phyloP scores from a whole-genome alignment of 768 basidiomycete species.

The Terana coerulea region DNA sequence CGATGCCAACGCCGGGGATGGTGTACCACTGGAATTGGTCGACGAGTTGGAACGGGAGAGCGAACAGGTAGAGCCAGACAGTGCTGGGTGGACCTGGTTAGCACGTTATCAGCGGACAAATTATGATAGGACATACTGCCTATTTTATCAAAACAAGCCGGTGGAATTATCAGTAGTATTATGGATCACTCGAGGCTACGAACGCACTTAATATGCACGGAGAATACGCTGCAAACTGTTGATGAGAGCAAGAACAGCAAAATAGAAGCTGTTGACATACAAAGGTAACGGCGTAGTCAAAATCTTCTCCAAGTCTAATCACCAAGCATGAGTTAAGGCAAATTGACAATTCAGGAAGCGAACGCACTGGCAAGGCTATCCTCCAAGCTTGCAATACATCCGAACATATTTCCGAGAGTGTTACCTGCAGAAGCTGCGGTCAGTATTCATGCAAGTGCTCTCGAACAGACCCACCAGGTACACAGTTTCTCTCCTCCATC shows the following conservation, averaged over 20 bases:
- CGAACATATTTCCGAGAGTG: conserved; percentile 48
- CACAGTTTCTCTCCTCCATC: conserved; percentile 54
- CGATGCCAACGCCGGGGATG: conserved; percentile 61
- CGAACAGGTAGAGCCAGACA: conserved; percentile 72
- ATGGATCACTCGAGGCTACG: no score
- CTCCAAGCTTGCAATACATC: conserved; percentile 47
- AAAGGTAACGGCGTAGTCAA: conserved; percentile 64
- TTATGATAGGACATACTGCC: conserved; percentile 22
- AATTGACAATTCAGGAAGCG: neutral
- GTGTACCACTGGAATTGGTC: conserved; percentile 59
- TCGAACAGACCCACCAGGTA: conserved; percentile 39
- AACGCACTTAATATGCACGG: conserved; percentile 54
- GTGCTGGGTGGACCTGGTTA: conserved; percentile 31
- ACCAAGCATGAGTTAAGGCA: neutral
- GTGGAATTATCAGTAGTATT: neutral
- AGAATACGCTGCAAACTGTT: conserved; percentile 46
- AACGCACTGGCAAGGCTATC: conserved; percentile 45
- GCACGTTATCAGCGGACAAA: neutral
- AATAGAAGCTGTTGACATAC: conserved; percentile 41
- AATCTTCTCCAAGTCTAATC: conserved; percentile 52
- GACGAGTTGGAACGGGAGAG: conserved; percentile 73
- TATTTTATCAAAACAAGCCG: conserved; percentile 2
- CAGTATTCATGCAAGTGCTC: neutral
- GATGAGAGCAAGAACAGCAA: conserved; percentile 2
- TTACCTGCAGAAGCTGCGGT: conserved; percentile 31